These are phyloP conservation scores for Pistacia atlantica DNA, from an alignment of 345 rosid genomes.

Conservation along the genomic window DNA sequence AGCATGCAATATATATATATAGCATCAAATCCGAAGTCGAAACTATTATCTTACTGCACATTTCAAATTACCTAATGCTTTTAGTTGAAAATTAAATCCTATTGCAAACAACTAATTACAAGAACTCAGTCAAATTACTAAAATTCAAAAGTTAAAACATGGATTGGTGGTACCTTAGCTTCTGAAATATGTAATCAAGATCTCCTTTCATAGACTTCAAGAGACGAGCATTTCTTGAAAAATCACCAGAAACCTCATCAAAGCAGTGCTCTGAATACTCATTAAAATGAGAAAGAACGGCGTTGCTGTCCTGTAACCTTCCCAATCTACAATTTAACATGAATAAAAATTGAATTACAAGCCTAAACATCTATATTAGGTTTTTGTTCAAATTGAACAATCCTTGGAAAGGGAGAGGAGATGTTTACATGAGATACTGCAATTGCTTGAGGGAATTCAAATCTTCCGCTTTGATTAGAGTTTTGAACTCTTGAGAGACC, in stretches of 20 bases:
- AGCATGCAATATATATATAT: not conserved
- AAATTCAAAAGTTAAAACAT: no score
- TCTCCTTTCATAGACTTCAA: conserved; percentile 81
- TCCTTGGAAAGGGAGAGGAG: conserved; percentile 8
- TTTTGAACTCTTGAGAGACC: conserved; percentile 71
- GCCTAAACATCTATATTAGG: no score
- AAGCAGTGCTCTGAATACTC: conserved; percentile 86
- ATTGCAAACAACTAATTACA: not conserved
- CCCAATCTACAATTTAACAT: conserved; percentile 63
- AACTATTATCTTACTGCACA: not conserved
- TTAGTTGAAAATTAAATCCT: no score
- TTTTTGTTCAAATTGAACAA: not conserved
- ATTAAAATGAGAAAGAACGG: conserved; percentile 89
- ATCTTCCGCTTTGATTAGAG: conserved; percentile 62
- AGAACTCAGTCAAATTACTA: no score
- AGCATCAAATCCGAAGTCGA: not conserved
- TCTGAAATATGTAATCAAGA: conserved; percentile 91
- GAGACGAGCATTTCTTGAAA: conserved; percentile 69
- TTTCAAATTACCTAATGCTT: no score
- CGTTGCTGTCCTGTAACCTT: conserved; percentile 93
- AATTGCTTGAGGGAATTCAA: conserved; percentile 64
- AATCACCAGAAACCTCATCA: conserved; percentile 69
- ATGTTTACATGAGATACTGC: conserved; percentile 74
- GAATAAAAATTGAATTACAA: not conserved
- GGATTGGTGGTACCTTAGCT: conserved; percentile 58